phyloP scores from a whole-genome alignment of 306 rosid genomes.

The Ormosia emarginata region DNA sequence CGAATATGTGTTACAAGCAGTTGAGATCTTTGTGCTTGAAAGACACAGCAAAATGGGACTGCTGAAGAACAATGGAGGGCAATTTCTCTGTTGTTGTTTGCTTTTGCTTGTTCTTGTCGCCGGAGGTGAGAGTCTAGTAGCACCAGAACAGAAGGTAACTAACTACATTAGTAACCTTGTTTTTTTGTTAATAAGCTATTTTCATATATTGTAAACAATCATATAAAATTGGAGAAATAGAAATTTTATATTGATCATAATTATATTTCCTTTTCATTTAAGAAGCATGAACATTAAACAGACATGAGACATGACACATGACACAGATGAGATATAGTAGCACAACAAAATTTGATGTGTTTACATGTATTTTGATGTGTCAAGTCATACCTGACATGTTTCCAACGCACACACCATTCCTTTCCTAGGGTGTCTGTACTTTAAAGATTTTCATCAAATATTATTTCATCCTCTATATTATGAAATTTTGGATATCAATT shows the following conservation, averaged over 20 bases:
- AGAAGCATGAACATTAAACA: neutral
- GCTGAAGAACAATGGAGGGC: constrained; percentile 1
- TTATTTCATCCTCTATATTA: neutral
- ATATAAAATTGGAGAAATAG: neutral
- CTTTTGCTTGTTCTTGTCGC: constrained; percentile 35
- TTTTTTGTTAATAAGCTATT: neutral
- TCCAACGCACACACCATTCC: too few species aligned
- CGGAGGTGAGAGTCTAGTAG: constrained; percentile 35
- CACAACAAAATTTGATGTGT: too few species aligned
- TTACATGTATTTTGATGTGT: neutral
- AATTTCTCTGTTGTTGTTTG: constrained; percentile 22
- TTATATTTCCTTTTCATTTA: neutral
- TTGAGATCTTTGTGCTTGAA: neutral
- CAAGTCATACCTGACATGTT: neutral
- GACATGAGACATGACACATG: neutral
- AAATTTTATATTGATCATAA: neutral
- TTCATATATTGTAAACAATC: neutral
- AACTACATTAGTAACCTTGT: neutral
- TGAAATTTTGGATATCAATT: neutral
- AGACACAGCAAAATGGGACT: neutral
- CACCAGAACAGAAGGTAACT: constrained; percentile 44
- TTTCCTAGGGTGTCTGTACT: too few species aligned
- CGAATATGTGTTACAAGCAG: neutral
- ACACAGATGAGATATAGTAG: neutral
- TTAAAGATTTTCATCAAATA: neutral